A percentile compares a stretch with the other conserved stretches of the same genome.
Evolutionary conservation across 345 rosid species (phyloP).

Genomic region (Brassica incana): DNA sequence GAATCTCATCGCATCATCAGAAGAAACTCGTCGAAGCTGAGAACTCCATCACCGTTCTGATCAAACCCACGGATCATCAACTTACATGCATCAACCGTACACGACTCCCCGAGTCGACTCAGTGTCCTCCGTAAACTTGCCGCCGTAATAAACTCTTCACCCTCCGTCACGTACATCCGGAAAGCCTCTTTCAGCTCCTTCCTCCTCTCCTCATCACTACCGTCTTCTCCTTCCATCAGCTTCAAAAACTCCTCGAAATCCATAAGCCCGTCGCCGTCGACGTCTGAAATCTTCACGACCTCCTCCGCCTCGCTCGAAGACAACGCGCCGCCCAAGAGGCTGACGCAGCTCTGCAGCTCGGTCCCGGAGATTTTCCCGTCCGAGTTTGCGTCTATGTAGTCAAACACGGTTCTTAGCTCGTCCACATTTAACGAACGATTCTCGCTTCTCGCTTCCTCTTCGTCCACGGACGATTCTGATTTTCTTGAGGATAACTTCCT

Average conservation of each 20-base stretch:
- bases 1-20: conserved; percentile 57
- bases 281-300: conserved; percentile 48
- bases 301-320: conserved; percentile 50
- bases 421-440: conserved; percentile 19
- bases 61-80: conserved; percentile 64
- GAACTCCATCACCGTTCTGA: conserved; percentile 67
- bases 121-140: conserved; percentile 57
- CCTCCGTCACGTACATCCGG: conserved; percentile 52
- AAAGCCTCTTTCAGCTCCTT: conserved; percentile 53
- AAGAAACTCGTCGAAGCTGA: conserved; percentile 66
- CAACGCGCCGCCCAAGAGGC: conserved; percentile 46
- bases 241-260: conserved; percentile 57
- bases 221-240: conserved; percentile 43
- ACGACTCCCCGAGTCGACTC: conserved; percentile 52
- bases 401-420: conserved; percentile 46
- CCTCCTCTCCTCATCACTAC: conserved; percentile 45
- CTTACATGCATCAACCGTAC: conserved; percentile 53
- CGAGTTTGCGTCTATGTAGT: conserved; percentile 52
- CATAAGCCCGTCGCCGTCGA: conserved; percentile 58
- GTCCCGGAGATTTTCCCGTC: conserved; percentile 61
- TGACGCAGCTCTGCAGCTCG: conserved; percentile 55
- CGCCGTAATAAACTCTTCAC: conserved; percentile 56
- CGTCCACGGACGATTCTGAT: not conserved
- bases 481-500: conserved; percentile 37
- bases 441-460: conserved; percentile 2